Conservation (phyloP, 768 basidiomycete genomes). For the Paxillus ammoniavirescens region DNA sequence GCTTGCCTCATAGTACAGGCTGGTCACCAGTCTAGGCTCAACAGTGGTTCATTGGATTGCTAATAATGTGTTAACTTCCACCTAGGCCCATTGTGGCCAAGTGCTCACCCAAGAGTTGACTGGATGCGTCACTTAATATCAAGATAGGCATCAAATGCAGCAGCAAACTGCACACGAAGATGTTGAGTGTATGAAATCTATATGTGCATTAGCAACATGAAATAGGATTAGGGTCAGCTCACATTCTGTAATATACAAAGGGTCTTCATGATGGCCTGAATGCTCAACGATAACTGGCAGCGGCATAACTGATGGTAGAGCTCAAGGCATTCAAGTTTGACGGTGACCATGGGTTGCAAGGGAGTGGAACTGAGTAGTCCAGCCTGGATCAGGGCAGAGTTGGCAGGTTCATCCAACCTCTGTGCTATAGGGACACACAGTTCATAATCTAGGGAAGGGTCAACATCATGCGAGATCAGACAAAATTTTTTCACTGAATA, state of each 20-base stretch:
- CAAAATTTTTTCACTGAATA: too few species aligned
- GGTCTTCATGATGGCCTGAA: background rate
- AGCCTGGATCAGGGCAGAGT: background rate
- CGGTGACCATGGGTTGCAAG: background rate
- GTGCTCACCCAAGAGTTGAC: background rate
- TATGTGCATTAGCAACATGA: background rate
- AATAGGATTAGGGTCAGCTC: background rate
- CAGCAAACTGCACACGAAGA: background rate
- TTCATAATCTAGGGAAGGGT: too few species aligned
- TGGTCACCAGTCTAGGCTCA: constrained; percentile 9
- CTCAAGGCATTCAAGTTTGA: background rate
- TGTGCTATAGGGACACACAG: background rate
- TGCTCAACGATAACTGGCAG: background rate
- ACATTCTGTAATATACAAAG: background rate
- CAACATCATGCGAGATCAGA: too few species aligned
- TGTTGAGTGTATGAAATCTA: background rate
- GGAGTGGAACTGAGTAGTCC: background rate
- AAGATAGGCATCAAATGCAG: background rate
- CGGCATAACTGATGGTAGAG: background rate
- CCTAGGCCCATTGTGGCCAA: too few species aligned
- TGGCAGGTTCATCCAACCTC: background rate
- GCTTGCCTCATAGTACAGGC: too few species aligned
- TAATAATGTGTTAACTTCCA: background rate
- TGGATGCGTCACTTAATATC: background rate
- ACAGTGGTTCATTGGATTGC: constrained; percentile 24